Evolutionary conservation across 192 early-diverging fungal genomes (phyloP).

Genomic region (Borealophlyctis nickersoniae): DNA sequence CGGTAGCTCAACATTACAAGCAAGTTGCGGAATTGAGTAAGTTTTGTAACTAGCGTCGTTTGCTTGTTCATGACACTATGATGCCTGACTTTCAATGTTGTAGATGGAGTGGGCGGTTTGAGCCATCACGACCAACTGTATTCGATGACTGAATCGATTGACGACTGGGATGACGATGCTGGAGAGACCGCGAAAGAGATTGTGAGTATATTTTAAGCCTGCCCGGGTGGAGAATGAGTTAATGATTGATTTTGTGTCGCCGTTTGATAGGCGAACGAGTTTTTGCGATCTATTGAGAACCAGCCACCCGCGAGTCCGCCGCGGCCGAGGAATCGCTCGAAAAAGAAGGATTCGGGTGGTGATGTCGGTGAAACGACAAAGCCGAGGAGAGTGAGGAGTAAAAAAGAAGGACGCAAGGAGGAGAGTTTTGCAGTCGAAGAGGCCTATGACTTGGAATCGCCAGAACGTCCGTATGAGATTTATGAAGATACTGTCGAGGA

Average conservation of each 20-base stretch:
- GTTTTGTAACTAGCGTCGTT: neutral
- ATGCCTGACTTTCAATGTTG: neutral
- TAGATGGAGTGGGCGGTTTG: conserved; percentile 11
- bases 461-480: no score
- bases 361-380: neutral
- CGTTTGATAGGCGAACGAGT: neutral
- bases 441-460: no score
- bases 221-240: neutral
- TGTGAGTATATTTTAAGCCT: neutral
- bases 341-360: no score
- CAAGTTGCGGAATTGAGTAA: neutral
- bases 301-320: no score
- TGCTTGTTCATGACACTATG: neutral
- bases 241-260: neutral
- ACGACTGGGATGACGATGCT: neutral
- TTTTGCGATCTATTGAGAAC: neutral
- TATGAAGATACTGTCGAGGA: no score
- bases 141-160: neutral
- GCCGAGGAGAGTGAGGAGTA: neutral
- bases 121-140: conserved; percentile 27
- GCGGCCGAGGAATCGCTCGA: no score
- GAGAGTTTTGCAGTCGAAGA: no score
- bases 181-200: neutral
- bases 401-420: no score
- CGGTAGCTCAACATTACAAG: neutral